Conservation (phyloP, 192 early-diverging fungal genomes). For the Lobosporangium transversale region DNA sequence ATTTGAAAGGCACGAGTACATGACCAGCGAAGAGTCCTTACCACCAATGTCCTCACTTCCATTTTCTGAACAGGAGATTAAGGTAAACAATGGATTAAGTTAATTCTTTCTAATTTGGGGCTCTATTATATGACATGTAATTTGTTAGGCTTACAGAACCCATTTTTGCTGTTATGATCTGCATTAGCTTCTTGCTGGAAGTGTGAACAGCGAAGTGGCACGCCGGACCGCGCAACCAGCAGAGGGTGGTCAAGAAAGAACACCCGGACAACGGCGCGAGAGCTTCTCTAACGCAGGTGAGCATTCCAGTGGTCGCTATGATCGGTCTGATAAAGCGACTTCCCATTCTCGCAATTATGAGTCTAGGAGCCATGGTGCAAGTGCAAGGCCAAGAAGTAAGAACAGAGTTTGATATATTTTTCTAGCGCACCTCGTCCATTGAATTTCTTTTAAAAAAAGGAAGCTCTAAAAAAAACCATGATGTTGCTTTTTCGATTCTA, state of each 20-base stretch:
- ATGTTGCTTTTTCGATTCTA: conserved; percentile 1
- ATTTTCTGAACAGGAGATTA: conserved; percentile 69
- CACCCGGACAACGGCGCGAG: conserved; percentile 41
- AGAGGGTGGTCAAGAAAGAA: conserved; percentile 26
- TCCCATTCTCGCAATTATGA: conserved; percentile 27
- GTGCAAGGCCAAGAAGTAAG: conserved; percentile 38
- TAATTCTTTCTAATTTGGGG: too few relatives aligned
- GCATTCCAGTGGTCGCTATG: conserved; percentile 27
- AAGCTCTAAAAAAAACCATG: too few relatives aligned
- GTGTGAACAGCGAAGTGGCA: conserved; percentile 50
- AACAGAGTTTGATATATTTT: neutral
- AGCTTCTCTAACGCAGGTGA: conserved; percentile 36
- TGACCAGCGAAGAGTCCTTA: conserved; percentile 68
- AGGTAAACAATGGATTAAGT: conserved; percentile 37
- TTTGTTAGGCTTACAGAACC: too few relatives aligned
- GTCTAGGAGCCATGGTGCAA: conserved; percentile 25
- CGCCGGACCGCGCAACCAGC: conserved; percentile 35
- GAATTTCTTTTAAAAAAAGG: too few relatives aligned
- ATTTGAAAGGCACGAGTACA: conserved; percentile 74
- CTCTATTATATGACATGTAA: neutral
- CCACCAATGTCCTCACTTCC: conserved; percentile 67
- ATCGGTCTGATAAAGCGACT: conserved; percentile 35
- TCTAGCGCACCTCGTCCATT: too few relatives aligned
- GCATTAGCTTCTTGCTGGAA: conserved; percentile 41
- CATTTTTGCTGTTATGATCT: too few relatives aligned